Conservation (phyloP, 2,329 filamentous ascomycete species). For the Periglandula ipomoeae region DNA sequence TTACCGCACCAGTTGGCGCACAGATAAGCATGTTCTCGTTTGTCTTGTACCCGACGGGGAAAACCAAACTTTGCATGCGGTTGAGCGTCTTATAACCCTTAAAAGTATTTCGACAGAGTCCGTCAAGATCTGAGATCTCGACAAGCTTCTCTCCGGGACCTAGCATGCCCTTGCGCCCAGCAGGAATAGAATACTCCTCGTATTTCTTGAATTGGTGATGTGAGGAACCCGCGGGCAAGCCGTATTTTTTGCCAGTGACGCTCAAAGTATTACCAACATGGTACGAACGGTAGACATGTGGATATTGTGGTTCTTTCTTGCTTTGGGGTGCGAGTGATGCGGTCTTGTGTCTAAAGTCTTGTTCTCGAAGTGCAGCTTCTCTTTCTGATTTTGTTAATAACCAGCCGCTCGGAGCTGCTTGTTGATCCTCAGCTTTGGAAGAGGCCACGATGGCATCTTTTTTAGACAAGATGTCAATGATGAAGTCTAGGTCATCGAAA, state of each 20-base stretch:
- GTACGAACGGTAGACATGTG: slow-evolving; percentile 83
- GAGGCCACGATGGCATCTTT: slow-evolving; percentile 56
- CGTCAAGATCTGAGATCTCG: slow-evolving; percentile 74
- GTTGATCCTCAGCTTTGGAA: slow-evolving; percentile 23
- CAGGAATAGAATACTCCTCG: slow-evolving; percentile 83
- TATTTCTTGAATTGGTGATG: slow-evolving; percentile 67
- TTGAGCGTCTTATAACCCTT: slow-evolving; percentile 89
- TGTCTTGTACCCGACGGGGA: slow-evolving; percentile 89
- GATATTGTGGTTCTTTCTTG: slow-evolving; percentile 68
- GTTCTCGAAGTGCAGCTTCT: slow-evolving; percentile 64
- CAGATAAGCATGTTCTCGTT: slow-evolving; percentile 99
- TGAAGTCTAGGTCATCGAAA: slow-evolving; percentile 86
- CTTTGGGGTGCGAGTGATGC: slow-evolving; percentile 61
- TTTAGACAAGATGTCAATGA: slow-evolving; percentile 80
- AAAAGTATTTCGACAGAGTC: slow-evolving; percentile 84
- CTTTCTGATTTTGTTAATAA: slow-evolving; percentile 70
- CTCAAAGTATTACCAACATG: slow-evolving; percentile 81
- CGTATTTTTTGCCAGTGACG: slow-evolving; percentile 71
- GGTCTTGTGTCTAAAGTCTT: slow-evolving; percentile 78
- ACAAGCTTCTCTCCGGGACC: slow-evolving; percentile 67
- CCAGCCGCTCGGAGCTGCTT: slow-evolving; percentile 30
- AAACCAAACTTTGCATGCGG: slow-evolving; percentile 95
- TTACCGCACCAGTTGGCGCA: slow-evolving; percentile 82
- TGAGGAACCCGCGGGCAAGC: slow-evolving; percentile 66
- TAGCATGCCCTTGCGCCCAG: slow-evolving; percentile 66